Evolutionary conservation across 768 basidiomycete species (phyloP).

Genomic region (Leccinum subtestaceum): DNA sequence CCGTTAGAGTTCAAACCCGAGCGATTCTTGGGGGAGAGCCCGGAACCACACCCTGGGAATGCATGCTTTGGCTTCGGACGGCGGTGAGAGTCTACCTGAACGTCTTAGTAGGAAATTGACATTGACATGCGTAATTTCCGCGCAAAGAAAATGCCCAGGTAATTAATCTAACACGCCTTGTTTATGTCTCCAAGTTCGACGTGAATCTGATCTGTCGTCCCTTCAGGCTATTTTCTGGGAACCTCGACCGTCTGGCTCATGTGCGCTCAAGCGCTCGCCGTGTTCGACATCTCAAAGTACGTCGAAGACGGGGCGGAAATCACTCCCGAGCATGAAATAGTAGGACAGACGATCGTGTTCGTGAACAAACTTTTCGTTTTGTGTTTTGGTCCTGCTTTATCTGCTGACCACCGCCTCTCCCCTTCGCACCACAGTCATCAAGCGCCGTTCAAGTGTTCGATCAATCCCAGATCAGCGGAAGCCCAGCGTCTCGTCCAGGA

Average conservation of each 20-base stretch:
- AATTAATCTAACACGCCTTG: too few relatives aligned
- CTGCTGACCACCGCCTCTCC: background rate
- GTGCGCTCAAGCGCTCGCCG: too few relatives aligned
- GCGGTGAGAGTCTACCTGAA: too few relatives aligned
- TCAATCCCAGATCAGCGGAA: background rate
- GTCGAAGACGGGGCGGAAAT: slow-evolving; percentile 41
- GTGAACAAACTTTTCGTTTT: background rate
- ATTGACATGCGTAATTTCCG: too few relatives aligned
- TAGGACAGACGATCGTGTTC: slow-evolving; percentile 11
- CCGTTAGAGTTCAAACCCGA: slow-evolving; percentile 24
- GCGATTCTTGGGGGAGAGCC: slow-evolving; percentile 20
- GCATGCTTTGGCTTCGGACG: too few relatives aligned
- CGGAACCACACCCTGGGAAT: slow-evolving; percentile 10
- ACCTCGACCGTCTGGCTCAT: too few relatives aligned
- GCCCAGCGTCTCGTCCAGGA: background rate
- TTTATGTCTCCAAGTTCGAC: too few relatives aligned
- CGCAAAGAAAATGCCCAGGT: too few relatives aligned
- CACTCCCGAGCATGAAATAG: slow-evolving; percentile 40
- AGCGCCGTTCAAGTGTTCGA: background rate
- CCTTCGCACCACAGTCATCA: background rate
- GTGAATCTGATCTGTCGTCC: too few relatives aligned
- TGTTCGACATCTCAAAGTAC: slow-evolving; percentile 32
- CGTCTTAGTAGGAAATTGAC: too few relatives aligned
- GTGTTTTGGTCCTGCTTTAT: background rate
- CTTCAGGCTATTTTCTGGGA: too few relatives aligned